Conservation (phyloP, 352 stramenopile species). For the Phytophthora palmivora region DNA sequence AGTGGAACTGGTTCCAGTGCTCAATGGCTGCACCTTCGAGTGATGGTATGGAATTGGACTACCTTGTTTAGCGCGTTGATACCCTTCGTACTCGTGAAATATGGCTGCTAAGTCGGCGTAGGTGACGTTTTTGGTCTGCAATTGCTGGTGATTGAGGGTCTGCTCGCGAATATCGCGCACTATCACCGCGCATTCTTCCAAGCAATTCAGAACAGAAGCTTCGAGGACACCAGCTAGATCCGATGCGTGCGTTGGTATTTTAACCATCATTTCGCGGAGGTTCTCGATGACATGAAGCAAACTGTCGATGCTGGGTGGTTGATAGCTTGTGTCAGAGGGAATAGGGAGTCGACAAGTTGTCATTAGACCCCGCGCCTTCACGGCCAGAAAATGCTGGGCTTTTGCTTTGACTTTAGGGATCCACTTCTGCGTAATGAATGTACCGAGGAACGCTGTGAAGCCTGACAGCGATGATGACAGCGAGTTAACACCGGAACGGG, state of each 20-base stretch:
- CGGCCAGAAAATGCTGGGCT: conserved; percentile 66
- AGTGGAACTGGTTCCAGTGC: neutral
- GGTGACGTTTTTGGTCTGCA: conserved; percentile 55
- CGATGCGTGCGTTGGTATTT: conserved; percentile 66
- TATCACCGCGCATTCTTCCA: conserved; percentile 75
- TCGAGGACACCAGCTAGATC: conserved; percentile 76
- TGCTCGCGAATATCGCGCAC: conserved; percentile 81
- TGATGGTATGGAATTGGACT: conserved; percentile 64
- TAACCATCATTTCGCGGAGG: conserved; percentile 73
- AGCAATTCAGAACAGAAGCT: conserved; percentile 67
- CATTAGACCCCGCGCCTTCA: conserved; percentile 59
- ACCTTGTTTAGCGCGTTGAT: conserved; percentile 61
- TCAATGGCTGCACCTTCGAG: conserved; percentile 43
- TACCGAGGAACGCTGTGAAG: conserved; percentile 65
- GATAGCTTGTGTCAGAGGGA: conserved; percentile 78
- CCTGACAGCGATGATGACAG: conserved; percentile 30
- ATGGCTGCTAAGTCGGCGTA: conserved; percentile 62
- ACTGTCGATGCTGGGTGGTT: conserved; percentile 79
- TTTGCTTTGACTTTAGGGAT: conserved; percentile 78
- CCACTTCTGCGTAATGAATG: conserved; percentile 78
- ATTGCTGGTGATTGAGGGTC: conserved; percentile 73
- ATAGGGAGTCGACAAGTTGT: conserved; percentile 59
- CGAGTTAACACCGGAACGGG: conserved; percentile 12
- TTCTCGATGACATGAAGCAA: conserved; percentile 75
- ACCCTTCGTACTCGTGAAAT: conserved; percentile 78